Evolutionary conservation across 2,329 filamentous ascomycete genomes (phyloP).

Genomic region (Cadophora malorum): DNA sequence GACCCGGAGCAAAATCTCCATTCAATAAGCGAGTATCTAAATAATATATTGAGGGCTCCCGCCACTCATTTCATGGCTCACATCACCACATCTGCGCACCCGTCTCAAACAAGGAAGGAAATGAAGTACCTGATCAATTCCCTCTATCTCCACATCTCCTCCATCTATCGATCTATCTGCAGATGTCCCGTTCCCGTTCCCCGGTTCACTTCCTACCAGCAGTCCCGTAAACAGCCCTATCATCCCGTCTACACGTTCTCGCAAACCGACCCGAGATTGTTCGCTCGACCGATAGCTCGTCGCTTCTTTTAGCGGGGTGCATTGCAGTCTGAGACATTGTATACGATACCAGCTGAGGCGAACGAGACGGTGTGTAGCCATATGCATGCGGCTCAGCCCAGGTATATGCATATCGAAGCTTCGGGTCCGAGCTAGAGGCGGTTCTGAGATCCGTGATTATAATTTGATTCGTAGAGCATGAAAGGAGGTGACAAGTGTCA

Average conservation of each 20-base stretch:
- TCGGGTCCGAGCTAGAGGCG: neutral
- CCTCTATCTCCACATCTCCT: neutral
- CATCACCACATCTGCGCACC: neutral
- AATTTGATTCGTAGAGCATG: neutral
- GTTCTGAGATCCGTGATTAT: neutral
- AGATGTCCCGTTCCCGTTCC: neutral
- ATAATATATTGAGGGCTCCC: neutral
- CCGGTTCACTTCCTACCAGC: neutral
- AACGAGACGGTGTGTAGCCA: slow-evolving; percentile 1
- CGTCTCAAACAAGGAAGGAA: neutral
- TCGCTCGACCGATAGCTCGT: neutral
- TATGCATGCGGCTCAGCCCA: slow-evolving; percentile 9
- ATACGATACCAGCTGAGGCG: neutral
- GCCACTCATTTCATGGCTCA: neutral
- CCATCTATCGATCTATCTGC: neutral
- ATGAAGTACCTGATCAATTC: neutral
- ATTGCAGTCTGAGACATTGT: neutral
- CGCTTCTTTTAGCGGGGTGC: neutral
- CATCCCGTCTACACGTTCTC: neutral
- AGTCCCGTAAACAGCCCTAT: neutral
- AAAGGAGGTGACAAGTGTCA: neutral
- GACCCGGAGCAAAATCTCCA: slow-evolving; percentile 7
- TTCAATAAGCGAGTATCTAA: neutral
- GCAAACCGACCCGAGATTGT: neutral
- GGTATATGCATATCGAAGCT: slow-evolving; percentile 5